Evolutionary conservation across 2,329 filamentous ascomycete species (phyloP), one percentile per base, ranked within the genome.

Genomic region (Elsinoe necatrix): DNA sequence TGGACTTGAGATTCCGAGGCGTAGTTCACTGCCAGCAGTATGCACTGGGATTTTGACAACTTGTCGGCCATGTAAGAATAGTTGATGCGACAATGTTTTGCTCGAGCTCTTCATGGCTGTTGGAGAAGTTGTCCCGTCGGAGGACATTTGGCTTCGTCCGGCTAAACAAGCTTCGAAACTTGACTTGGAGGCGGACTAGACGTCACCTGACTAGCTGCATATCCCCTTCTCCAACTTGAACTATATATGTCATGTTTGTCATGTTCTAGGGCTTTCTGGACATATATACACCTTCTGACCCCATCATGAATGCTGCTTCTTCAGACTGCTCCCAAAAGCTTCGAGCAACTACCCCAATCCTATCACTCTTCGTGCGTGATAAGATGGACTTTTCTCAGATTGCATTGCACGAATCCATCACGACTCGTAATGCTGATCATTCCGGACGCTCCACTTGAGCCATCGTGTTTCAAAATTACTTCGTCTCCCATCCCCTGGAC

Each of bases 21-120:
- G 63, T 84, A 79, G 65, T 89, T 81, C 20, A 84, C 83, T 43
- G 88, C 85, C 51, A 92, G 79, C 58, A 93, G 79, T 58, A 89
- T 74, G 62, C 84, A 80, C 68, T 89, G 87, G 57, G 85, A 77
- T 51, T 82, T 75, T 9, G 84, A 83, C 57, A 88, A 74, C 56
- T 69, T 57, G 47, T 65, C 62, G 4, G 57, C 58, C 61, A 63
- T 63, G 54, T 29, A 39, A 37, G 18, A 31, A 50, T 50, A 25
- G 8, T 20, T 23, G 12, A 50, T 50, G 25, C 45, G 16, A 31
- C 25, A n/a, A 14, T 35, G 25, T 50, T 25, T 18, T 31, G n/a
- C 25, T 50, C 12, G 14, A 31, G 45, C 45, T 31, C 25, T 25
- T 29, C 23, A 21, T 50, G 45, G 20, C 25, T 31, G 25, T 50